Evolutionary conservation across 257 asterid species (phyloP), one percentile per base, ranked within the genome.

Genomic region (Lithospermum erythrorhizon): DNA sequence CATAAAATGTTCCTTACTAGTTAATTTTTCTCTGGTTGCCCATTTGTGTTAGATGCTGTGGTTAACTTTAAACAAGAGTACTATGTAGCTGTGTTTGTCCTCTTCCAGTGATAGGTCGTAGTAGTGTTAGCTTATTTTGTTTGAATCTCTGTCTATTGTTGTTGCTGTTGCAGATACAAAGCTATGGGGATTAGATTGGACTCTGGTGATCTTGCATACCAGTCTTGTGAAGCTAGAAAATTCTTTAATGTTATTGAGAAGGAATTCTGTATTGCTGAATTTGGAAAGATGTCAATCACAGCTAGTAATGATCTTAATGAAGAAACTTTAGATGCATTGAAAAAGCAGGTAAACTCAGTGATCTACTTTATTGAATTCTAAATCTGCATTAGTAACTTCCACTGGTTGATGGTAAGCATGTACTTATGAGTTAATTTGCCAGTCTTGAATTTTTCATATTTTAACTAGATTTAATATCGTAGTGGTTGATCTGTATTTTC

Each of bases 261-360:
- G 70, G 97, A 86, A 72, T 88, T 88, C 71, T 76, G 73, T 58
- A 79, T 86, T 70, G 64, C 69, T 35, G 83, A 66, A 66, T 93
- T 93, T 70, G 95, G 96, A 65, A 86, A 75, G 83, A 89, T 57
- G 57, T 62, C 74, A 66, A 86, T 93, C 59, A 86, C 97, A 10
- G 98, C 98, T 48, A 93, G 98, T 76, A 93, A 93, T 65, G 98
- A 93, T 62, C 97, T 93, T 69, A 89, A 89, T 76, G 98, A 93
- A 78, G 98, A 89, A 83, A 93, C 98, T 48, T 59, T 93, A 68
- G 98, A 93, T 80, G 97, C 94, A 32, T 79, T 93, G 67, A 93
- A 93, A 79, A 93, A 93, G 72, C 98, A 93, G 96, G 98, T 86
- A 73, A 68, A 25, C 19, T 62, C 21, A 3, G 15, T 56, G 60